Conservation (phyloP, 1,284 basidiomycete genomes). For the Trametes polyzona region DNA sequence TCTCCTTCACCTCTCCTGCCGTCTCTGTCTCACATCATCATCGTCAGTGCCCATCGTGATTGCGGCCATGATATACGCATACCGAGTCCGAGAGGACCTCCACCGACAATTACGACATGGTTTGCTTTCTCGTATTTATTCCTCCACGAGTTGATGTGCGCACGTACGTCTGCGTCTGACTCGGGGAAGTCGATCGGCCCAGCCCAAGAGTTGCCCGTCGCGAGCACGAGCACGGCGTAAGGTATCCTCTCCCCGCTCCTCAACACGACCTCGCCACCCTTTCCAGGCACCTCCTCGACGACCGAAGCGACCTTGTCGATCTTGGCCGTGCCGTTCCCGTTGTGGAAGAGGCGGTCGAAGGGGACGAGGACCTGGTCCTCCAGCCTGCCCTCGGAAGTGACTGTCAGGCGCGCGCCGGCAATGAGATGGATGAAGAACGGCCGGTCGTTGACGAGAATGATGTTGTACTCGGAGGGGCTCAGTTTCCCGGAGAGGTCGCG, state of each 20-base stretch:
- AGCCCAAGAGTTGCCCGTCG: conserved; percentile 60
- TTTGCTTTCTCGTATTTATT: conserved; percentile 49
- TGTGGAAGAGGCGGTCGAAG: conserved; percentile 50
- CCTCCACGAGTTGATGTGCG: conserved; percentile 48
- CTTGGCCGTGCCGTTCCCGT: conserved; percentile 49
- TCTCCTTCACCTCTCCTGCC: conserved; percentile 60
- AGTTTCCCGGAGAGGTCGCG: conserved; percentile 40
- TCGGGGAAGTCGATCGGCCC: conserved; percentile 53
- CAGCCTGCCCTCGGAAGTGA: conserved; percentile 37
- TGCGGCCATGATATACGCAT: conserved; percentile 20
- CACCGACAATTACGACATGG: conserved; percentile 61
- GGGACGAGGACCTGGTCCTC: conserved; percentile 41
- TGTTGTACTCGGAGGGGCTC: conserved; percentile 34
- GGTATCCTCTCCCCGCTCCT: conserved; percentile 50
- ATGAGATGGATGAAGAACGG: conserved; percentile 40
- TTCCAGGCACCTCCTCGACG: conserved; percentile 39
- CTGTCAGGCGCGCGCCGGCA: conserved; percentile 39
- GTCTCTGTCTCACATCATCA: conserved; percentile 43
- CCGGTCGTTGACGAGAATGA: conserved; percentile 41
- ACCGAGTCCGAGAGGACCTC: conserved; percentile 68
- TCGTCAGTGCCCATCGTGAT: not conserved
- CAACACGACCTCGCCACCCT: conserved; percentile 50
- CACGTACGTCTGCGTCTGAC: conserved; percentile 41
- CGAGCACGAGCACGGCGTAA: conserved; percentile 59
- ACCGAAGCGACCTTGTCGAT: conserved; percentile 51